These are phyloP conservation scores for Hydrangea macrophylla DNA, from an alignment of 148 eudicot species.

Conservation along the genomic window DNA sequence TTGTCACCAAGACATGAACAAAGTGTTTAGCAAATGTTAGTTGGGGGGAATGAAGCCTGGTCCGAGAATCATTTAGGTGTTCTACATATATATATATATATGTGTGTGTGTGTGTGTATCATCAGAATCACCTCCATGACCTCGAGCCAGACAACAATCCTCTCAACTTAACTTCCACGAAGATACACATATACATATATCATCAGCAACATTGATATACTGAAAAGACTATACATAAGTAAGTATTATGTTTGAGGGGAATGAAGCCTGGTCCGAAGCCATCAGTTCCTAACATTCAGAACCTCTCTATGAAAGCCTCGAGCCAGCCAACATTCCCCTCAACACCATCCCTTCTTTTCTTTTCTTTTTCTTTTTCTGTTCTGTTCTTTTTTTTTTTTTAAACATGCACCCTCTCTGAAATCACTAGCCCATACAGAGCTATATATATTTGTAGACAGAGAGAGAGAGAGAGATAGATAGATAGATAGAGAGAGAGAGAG, in stretches of 20 bases:
- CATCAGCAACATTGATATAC: not conserved
- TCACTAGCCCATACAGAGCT: constrained; percentile 9
- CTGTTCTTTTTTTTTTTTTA: no score
- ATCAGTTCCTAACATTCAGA: not conserved
- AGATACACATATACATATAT: not conserved
- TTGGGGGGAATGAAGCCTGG: constrained; percentile 58
- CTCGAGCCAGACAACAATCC: constrained; percentile 40
- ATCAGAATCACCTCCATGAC: constrained; percentile 12
- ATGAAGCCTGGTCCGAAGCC: constrained; percentile 52
- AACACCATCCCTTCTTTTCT: constrained; percentile 8
- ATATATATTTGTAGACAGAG: not conserved
- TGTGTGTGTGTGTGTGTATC: not conserved
- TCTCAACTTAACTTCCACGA: constrained; percentile 18
- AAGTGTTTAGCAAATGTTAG: constrained; percentile 14
- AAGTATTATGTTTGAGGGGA: constrained; percentile 27
- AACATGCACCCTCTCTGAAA: constrained; percentile 4
- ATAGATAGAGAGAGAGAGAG: no score
- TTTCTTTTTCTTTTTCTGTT: no score
- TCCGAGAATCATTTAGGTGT: constrained; percentile 38
- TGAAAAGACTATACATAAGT: not conserved
- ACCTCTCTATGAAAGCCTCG: constrained; percentile 20
- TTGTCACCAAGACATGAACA: not conserved
- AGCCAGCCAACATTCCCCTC: constrained; percentile 50
- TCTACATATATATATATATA: not conserved
- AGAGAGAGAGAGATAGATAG: not conserved